Conservation (phyloP, 768 basidiomycete genomes). For the Trichaptum fuscoviolaceum region DNA sequence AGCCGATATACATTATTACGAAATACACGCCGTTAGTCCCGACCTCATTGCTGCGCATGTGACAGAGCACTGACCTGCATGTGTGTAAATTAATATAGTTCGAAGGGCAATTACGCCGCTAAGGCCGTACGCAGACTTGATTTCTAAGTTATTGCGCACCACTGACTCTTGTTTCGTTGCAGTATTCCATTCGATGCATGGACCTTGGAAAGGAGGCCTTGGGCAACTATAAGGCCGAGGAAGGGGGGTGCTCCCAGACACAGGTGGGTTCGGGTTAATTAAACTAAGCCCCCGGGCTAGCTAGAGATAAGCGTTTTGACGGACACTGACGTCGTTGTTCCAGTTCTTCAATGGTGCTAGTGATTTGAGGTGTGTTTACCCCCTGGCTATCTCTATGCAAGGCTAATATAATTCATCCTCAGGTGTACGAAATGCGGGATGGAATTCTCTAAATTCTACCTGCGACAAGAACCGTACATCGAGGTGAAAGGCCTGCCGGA, state of each 20-base stretch:
- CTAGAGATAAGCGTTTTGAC: constrained; percentile 1
- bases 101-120: constrained; percentile 26
- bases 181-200: constrained; percentile 33
- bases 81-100: constrained; percentile 21
- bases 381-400: neutral
- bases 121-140: constrained; percentile 25
- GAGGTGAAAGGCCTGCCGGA: constrained; percentile 33
- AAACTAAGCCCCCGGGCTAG: constrained; percentile 3
- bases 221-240: constrained; percentile 35
- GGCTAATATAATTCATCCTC: constrained; percentile 2
- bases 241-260: constrained; percentile 37
- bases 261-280: constrained; percentile 24
- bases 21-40: constrained; percentile 36
- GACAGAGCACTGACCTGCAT: constrained; percentile 5
- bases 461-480: constrained; percentile 36
- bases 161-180: neutral
- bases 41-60: constrained; percentile 6
- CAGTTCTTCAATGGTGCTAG: constrained; percentile 37
- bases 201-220: constrained; percentile 35
- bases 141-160: neutral
- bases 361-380: constrained; percentile 29
- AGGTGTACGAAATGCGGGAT: constrained; percentile 36
- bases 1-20: constrained; percentile 38
- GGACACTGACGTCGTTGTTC: neutral
- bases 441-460: constrained; percentile 36